Evolutionary conservation across 78 protist species (phyloP).

Genomic region (Dictyostelium citrinum): DNA sequence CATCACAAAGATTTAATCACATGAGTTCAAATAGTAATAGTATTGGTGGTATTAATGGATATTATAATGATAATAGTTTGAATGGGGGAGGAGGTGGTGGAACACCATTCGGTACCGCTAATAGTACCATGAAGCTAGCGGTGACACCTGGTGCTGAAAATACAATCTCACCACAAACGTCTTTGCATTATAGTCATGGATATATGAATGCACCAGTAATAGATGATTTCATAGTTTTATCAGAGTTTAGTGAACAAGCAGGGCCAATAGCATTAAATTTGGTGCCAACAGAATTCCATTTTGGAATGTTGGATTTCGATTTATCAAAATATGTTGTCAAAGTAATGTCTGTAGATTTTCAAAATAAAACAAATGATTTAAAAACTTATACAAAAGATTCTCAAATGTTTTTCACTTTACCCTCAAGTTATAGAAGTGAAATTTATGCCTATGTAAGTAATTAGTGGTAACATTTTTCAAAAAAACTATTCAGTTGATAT

Average conservation of each 20-base stretch:
- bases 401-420: constrained; percentile 64
- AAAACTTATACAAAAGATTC: constrained; percentile 67
- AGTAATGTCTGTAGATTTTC: constrained; percentile 84
- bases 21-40: neutral
- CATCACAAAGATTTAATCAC: neutral
- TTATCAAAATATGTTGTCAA: constrained; percentile 72
- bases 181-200: neutral
- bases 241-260: constrained; percentile 82
- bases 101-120: neutral
- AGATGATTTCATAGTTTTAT: constrained; percentile 70
- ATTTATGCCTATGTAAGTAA: constrained; percentile 52
- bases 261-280: constrained; percentile 73
- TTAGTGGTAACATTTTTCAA: neutral
- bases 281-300: constrained; percentile 39
- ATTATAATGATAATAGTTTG: neutral
- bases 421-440: constrained; percentile 5
- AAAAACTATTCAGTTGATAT: neutral
- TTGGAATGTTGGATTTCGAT: constrained; percentile 28
- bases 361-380: constrained; percentile 78
- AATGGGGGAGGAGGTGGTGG: neutral
- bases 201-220: neutral
- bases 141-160: neutral
- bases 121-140: neutral
- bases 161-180: neutral
- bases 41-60: neutral